phyloP scores from a whole-genome alignment of 2,329 filamentous ascomycete species.

The Botrytis elliptica region DNA sequence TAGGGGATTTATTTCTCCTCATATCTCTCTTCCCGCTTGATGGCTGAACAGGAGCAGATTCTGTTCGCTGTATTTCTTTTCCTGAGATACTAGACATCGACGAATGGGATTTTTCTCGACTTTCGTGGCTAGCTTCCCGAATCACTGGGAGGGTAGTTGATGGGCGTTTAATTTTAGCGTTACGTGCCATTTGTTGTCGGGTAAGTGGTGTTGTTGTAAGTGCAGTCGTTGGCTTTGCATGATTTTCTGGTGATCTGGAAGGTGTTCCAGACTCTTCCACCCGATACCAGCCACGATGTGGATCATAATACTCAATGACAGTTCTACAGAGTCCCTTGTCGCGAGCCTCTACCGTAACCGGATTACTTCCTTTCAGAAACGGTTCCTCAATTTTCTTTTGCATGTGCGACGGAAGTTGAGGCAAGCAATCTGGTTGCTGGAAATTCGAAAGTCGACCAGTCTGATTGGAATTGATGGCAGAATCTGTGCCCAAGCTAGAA shows the following conservation, averaged over 20 bases:
- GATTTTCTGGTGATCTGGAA: background rate
- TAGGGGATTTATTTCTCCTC: background rate
- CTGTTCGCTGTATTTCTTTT: conserved; percentile 8
- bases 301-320: conserved; percentile 27
- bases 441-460: background rate
- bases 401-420: background rate
- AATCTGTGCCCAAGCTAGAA: background rate
- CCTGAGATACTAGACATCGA: background rate
- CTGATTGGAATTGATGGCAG: background rate
- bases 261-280: conserved; percentile 2
- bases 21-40: background rate
- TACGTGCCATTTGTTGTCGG: conserved; percentile 30
- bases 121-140: background rate
- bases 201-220: conserved; percentile 21
- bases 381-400: background rate
- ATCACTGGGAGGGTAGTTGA: conserved; percentile 29
- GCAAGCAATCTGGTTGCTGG: background rate
- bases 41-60: background rate
- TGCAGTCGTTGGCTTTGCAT: background rate
- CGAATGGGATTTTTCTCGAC: background rate
- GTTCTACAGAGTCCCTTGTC: background rate
- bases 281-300: conserved; percentile 25
- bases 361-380: background rate
- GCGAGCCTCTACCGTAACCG: no score
- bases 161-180: conserved; percentile 32